Evolutionary conservation across 176 grass and related monocot species (phyloP), one percentile per base, ranked within the genome.

Genomic region (maize (Zea mays)): DNA sequence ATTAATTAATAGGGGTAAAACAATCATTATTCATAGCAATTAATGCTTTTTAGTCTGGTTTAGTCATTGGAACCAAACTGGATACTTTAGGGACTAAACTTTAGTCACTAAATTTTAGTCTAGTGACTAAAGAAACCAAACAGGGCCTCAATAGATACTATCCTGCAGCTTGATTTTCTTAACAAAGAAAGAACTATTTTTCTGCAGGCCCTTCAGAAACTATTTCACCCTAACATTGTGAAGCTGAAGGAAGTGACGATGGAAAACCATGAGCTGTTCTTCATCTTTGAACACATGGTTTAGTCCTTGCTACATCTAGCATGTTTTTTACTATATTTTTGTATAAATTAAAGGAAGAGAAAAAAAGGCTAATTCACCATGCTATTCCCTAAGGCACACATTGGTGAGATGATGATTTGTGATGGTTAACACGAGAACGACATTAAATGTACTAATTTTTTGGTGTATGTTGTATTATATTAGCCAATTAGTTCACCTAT

Each of bases 261-360:
- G 80, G 90, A 93, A 75, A 97, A 97, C 33, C 86, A 93, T 34
- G 86, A 97, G 77, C 69, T 97, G 58, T 97, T 93, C 62, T 97
- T 97, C 76, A 90, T 97, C 84, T 97, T 97, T 85, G 93, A 97
- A 67, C 84, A 97, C 70, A 93, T 97, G 93, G 93, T 97, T 56
- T 11, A 62, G 84, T 54, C 82, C 44, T 79, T 38, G 12, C 37
- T 51, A 39, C 21, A 72, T 20, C 16, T 79, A 0, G 5, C 45
- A 64, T 20, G 3, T 17, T 40, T 76, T 12, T 62, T 40, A 65
- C 40, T 36, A 69, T 79, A 27, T 56, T 81, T 62, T 1, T 3
- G 4, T 62, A 45, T 61, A 4, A n/a, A n/a, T 4, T 12, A 51
- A n/a, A 13, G 0, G 2, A 52, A 17, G 0, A 55, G 1, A 15